Percentiles rank a stretch among this genome's conserved stretches.
Evolutionary conservation across 805 yeast genomes (phyloP).

Genomic region (Lipomyces spencermartinsiae): DNA sequence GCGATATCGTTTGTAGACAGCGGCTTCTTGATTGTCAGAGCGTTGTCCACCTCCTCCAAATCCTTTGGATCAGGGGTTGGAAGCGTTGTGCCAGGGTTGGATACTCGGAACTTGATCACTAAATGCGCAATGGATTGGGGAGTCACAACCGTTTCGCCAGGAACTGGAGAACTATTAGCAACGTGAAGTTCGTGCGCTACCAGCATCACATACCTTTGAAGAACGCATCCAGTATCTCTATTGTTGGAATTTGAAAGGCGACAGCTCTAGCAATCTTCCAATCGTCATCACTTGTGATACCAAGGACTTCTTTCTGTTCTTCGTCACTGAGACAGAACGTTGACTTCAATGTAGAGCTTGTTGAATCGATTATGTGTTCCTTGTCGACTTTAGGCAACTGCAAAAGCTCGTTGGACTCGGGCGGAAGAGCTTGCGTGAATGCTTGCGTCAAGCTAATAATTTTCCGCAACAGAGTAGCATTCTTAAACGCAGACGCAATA

Average conservation of each 20-base stretch:
- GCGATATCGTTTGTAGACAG: constrained; percentile 66
- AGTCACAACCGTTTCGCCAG: constrained; percentile 77
- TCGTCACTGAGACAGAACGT: constrained; percentile 12
- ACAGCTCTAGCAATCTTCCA: constrained; percentile 26
- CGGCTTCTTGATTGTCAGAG: constrained; percentile 77
- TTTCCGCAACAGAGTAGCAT: constrained; percentile 54
- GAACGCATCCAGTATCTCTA: constrained; percentile 31
- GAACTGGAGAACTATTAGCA: constrained; percentile 64
- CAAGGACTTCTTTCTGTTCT: constrained; percentile 45
- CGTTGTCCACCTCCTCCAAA: constrained; percentile 62
- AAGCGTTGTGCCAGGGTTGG: constrained; percentile 60
- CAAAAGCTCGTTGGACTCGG: constrained; percentile 50
- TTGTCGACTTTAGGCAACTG: constrained; percentile 80
- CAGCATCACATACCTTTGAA: constrained; percentile 30
- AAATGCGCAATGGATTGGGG: constrained; percentile 78
- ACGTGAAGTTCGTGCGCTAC: not conserved
- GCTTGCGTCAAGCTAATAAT: constrained; percentile 29
- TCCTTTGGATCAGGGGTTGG: constrained; percentile 40
- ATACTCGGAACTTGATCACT: constrained; percentile 73
- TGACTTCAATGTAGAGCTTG: constrained; percentile 14
- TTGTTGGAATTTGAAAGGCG: constrained; percentile 34
- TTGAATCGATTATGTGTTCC: constrained; percentile 35
- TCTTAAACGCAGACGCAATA: constrained; percentile 80
- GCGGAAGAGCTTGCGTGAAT: constrained; percentile 36
- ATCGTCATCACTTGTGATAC: constrained; percentile 28